Base-by-base conservation (phyloP, 2,329 filamentous ascomycete genomes). In the Neofusicoccum sp. region DNA sequence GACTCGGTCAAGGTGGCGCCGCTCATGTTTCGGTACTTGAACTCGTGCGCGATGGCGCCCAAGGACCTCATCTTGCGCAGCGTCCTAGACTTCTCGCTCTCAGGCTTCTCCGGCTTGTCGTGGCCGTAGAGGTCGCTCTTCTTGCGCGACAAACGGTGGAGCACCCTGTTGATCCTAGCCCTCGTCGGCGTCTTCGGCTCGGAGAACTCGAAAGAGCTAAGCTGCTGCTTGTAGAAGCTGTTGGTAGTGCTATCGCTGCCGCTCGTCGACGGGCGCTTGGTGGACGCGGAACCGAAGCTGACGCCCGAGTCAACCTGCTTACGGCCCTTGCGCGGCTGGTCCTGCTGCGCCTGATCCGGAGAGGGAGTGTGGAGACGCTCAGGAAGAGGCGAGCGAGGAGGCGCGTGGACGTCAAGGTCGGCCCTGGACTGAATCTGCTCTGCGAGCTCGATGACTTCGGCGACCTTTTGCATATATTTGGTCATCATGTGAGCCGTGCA, bases 281-380 rank as follows among this genome's bases (percentile, higher is more conserved):
- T 51, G 31, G 66, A 66, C 30, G 73, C 69, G 30, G 72, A 73
- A 53, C 76, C 78, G 66, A 87, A 86, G 71, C 84, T 86, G 62
- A 87, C 82, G 20, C 85, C 86, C 3, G 86, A 88, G 69, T 88
- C 86, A 24, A 82, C 82, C 33, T 56, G 51, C 72, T 86, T 87
- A 67, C 84, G 80, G 38, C 76, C 75, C 66, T 80, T 81, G 58
- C 76, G 73, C 48, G 31, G 31, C 4, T 41, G 48, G 41, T 48
- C 26, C 56, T 60, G 33, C 58, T 63, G 70, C 68, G 57, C 70
- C 65, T 44, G 69, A 63, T 67, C 16, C n/a, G n/a, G n/a, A n/a
- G 67, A 68, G 53, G 74, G 72, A 34, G 75, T 63, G 34, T 63
- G 51, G 26, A 68, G 64, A 47, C 28, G 30, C 9, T 56, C 51